phyloP scores from a whole-genome alignment of 2,329 filamentous ascomycete species.

The Calonectria hawksworthii region DNA sequence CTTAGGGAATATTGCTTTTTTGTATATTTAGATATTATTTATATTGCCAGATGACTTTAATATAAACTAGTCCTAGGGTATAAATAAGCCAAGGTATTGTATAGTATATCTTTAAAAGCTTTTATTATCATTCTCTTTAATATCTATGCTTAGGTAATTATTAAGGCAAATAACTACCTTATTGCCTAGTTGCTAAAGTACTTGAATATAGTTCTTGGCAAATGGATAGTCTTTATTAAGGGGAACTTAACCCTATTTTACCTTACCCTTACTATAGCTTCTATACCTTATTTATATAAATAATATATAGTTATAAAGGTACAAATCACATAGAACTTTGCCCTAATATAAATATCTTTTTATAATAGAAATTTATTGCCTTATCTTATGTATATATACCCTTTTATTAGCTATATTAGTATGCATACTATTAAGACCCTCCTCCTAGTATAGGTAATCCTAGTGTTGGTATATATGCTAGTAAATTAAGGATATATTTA shows the following conservation, averaged over 20 bases:
- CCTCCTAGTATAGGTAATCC: background rate
- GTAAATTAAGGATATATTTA: constrained; percentile 17
- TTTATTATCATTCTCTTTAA: background rate
- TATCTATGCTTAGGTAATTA: background rate
- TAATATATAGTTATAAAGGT: constrained; percentile 3
- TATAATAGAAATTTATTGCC: background rate
- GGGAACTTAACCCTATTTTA: background rate
- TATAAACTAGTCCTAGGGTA: background rate
- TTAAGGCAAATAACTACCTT: background rate
- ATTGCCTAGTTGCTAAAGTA: background rate
- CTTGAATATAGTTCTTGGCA: background rate
- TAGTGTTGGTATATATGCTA: background rate
- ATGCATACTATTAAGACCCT: background rate
- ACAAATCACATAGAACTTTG: background rate
- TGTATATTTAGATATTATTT: background rate
- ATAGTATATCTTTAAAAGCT: background rate
- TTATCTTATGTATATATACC: background rate
- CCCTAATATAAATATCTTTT: constrained; percentile 4
- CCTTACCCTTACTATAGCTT: constrained; percentile 1
- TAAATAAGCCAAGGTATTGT: background rate
- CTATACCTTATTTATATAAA: background rate
- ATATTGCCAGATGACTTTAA: background rate
- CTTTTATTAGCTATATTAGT: background rate
- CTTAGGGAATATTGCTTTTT: background rate
- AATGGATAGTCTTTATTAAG: background rate